These are phyloP conservation scores for Rubroboletus pulcherrimus DNA, from an alignment of 768 basidiomycete species.

Conservation along the genomic window DNA sequence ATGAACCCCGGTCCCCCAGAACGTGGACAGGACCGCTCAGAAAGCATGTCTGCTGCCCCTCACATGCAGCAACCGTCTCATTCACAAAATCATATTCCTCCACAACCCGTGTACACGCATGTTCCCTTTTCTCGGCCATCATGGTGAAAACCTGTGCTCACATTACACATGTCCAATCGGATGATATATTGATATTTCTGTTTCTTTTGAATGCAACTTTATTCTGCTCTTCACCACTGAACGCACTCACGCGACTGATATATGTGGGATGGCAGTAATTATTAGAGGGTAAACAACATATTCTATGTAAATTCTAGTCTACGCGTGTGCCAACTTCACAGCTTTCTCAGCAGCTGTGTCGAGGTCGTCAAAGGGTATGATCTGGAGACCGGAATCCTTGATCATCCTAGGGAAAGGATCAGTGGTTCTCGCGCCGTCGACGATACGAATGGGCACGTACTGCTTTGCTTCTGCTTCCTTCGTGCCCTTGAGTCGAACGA, in stretches of 20 bases:
- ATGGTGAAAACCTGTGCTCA: conserved; percentile 25
- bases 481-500: conserved; percentile 95
- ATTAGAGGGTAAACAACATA: conserved; percentile 20
- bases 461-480: conserved; percentile 94
- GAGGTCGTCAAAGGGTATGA: conserved; percentile 87
- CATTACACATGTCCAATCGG: conserved; percentile 17
- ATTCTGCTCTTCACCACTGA: conserved; percentile 11
- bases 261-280: neutral
- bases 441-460: conserved; percentile 44
- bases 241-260: neutral
- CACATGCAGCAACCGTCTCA: conserved; percentile 38
- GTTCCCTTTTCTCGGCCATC: conserved; percentile 28
- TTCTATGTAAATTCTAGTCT: conserved; percentile 29
- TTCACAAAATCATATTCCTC: conserved; percentile 23
- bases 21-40: conserved; percentile 47
- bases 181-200: conserved; percentile 34
- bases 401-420: conserved; percentile 69
- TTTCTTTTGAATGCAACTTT: conserved; percentile 24
- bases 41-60: conserved; percentile 39
- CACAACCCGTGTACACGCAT: conserved; percentile 31
- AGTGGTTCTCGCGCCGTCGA: neutral
- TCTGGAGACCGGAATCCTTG: conserved; percentile 85
- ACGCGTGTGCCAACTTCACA: conserved; percentile 58
- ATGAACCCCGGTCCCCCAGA: conserved; percentile 47
- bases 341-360: conserved; percentile 88